Percentiles rank a stretch among this genome's conserved stretches.
Evolutionary conservation across 805 yeast species (phyloP).

Genomic region (Pichia gijzeniarum): DNA sequence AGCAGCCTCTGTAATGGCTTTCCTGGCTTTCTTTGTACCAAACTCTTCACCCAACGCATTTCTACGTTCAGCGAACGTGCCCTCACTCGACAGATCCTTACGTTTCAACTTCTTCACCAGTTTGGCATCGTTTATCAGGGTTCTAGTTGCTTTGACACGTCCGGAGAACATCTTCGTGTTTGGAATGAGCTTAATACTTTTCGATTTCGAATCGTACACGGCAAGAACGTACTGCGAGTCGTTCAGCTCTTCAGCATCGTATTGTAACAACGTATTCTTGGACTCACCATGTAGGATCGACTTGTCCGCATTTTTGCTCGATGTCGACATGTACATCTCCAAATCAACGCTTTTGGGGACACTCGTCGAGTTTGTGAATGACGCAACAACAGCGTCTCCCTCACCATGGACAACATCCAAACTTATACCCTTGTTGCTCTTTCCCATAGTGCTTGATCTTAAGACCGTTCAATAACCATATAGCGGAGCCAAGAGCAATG

Average conservation of each 20-base stretch:
- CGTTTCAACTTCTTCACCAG: conserved; percentile 11
- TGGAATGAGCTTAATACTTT: conserved; percentile 52
- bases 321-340: conserved; percentile 50
- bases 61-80: conserved; percentile 41
- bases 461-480: too few relatives aligned
- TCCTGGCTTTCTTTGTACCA: conserved; percentile 95
- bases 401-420: conserved; percentile 2
- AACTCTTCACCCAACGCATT: conserved; percentile 89
- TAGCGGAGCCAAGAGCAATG: too few relatives aligned
- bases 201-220: conserved; percentile 58
- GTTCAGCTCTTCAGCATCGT: conserved; percentile 50
- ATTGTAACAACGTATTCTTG: conserved; percentile 49
- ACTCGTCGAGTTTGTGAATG: conserved; percentile 74
- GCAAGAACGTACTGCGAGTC: conserved; percentile 64
- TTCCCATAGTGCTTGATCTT: background rate
- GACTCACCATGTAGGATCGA: conserved; percentile 73
- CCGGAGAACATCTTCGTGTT: conserved; percentile 13
- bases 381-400: conserved; percentile 38
- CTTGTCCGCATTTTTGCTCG: conserved; percentile 27
- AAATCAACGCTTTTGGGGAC: conserved; percentile 55
- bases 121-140: conserved; percentile 12
- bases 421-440: background rate
- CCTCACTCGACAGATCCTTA: conserved; percentile 5
- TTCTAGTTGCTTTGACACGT: conserved; percentile 33
- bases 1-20: conserved; percentile 74